Base-by-base conservation (phyloP, 768 basidiomycete genomes). In the Kwoniella newhampshirensis region DNA sequence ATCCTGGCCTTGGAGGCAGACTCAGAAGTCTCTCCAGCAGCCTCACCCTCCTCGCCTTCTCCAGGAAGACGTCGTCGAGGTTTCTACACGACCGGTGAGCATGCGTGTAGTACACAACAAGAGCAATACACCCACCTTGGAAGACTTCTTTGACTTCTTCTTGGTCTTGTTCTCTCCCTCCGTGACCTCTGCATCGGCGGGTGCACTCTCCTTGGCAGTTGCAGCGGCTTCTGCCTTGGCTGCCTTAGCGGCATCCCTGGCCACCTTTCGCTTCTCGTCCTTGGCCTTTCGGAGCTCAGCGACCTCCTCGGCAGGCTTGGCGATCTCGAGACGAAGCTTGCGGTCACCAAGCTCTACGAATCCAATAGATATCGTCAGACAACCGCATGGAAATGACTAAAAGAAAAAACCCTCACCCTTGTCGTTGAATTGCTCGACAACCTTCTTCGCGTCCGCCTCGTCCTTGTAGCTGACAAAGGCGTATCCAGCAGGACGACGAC, bases 241-340 rank as follows among this genome's bases (percentile, higher is more conserved):
- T 26, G 58, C 65, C 49, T 63, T 59, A 13, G 59, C 59, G n/a
- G 67, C 67, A 20, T 57, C 53, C 46, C 35, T 54, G 21, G 54
- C 62, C 41, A 57, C 59, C 39, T 65, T 60, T 5, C 66, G 62
- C 57, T 66, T 63, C 62, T 68, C 67, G 32, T 62, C 51, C 43
- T 43, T 55, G 15, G 46, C 65, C 32, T 67, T 57, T 39, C 63
- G 63, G 25, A 62, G 60, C 43, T 63, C 63, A 20, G 68, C 66
- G 20, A 63, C 58, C 45, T 74, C 73, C 48, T 72, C 70, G 48
- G 62, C 60, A 42, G 63, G 59, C 27, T 64, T 47, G 25, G 70
- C 70, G 23, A 64, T 39, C 43, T 67, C 60, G 41, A 76, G 60
- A 15, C 48, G 32, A 57, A 74, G 43, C 50, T 68, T 65, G 90